Evolutionary conservation across 2,329 filamentous ascomycete species (phyloP).

Genomic region (Acephala macrosclerotiorum): DNA sequence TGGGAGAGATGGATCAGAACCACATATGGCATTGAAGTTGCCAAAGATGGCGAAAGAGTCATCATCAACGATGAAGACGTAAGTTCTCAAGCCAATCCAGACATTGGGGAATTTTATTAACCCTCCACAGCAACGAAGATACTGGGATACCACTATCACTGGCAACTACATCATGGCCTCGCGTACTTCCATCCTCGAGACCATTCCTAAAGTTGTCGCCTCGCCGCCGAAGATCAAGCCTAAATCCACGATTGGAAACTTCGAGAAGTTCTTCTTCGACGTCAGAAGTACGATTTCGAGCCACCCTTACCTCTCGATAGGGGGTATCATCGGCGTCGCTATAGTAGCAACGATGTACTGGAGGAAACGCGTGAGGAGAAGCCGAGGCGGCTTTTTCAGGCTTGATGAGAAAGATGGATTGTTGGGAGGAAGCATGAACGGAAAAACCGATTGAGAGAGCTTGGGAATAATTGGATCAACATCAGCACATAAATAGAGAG

Average conservation of each 20-base stretch:
- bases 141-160: conserved; percentile 92
- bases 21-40: conserved; percentile 91
- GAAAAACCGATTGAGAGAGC: conserved; percentile 56
- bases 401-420: conserved; percentile 73
- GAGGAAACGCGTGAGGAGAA: conserved; percentile 60
- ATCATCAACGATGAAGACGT: conserved; percentile 98
- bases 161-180: conserved; percentile 90
- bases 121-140: conserved; percentile 78
- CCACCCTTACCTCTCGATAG: conserved; percentile 65
- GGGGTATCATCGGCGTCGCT: conserved; percentile 63
- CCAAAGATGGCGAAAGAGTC: conserved; percentile 84
- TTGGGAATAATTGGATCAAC: background rate
- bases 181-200: conserved; percentile 55
- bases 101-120: conserved; percentile 44
- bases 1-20: conserved; percentile 97
- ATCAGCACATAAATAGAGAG: background rate
- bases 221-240: conserved; percentile 70
- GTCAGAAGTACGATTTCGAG: conserved; percentile 64
- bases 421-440: conserved; percentile 59
- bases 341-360: conserved; percentile 61
- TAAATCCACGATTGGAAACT: conserved; percentile 77
- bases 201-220: conserved; percentile 56
- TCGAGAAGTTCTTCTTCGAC: conserved; percentile 77
- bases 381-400: conserved; percentile 65
- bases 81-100: conserved; percentile 52